These are phyloP conservation scores for Tolypocladium inflatum DNA, from an alignment of 2,329 filamentous ascomycete species.

Conservation along the genomic window DNA sequence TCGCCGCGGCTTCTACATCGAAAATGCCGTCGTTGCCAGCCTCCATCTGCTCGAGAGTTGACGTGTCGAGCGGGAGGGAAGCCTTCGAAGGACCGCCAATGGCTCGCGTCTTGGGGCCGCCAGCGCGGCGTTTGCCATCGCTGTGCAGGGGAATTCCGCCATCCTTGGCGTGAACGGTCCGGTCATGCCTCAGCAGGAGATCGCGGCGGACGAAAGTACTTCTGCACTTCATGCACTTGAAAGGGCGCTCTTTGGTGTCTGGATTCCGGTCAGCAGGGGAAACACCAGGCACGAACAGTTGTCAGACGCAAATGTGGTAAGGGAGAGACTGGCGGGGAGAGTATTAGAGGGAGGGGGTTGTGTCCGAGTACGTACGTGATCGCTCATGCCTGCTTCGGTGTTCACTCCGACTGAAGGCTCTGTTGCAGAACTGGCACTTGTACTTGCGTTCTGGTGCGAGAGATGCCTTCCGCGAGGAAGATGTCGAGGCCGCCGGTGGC, in stretches of 20 bases:
- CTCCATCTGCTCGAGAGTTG: conserved; percentile 86
- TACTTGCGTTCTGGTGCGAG: conserved; percentile 92
- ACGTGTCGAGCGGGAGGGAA: conserved; percentile 69
- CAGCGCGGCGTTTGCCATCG: conserved; percentile 79
- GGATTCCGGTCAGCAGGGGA: conserved; percentile 8
- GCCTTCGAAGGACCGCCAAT: conserved; percentile 62
- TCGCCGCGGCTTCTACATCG: conserved; percentile 93
- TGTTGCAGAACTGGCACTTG: conserved; percentile 98
- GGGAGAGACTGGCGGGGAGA: not conserved
- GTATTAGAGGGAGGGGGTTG: not conserved
- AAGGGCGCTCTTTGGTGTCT: conserved; percentile 98
- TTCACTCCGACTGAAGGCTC: conserved; percentile 95
- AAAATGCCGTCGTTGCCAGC: conserved; percentile 83
- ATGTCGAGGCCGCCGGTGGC: conserved; percentile 56
- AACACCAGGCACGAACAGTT: not conserved
- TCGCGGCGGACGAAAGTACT: conserved; percentile 98
- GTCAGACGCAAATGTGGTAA: not conserved
- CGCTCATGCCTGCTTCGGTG: conserved; percentile 94
- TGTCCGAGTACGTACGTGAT: conserved; percentile 67
- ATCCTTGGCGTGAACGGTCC: conserved; percentile 97
- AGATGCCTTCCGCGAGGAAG: conserved; percentile 65
- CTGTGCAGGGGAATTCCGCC: conserved; percentile 88
- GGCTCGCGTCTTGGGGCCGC: conserved; percentile 56
- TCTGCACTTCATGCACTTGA: conserved; percentile 97
- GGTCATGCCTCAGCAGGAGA: conserved; percentile 90